Conservation (phyloP, 2,329 filamentous ascomycete species). For the Aspergillus sp. region DNA sequence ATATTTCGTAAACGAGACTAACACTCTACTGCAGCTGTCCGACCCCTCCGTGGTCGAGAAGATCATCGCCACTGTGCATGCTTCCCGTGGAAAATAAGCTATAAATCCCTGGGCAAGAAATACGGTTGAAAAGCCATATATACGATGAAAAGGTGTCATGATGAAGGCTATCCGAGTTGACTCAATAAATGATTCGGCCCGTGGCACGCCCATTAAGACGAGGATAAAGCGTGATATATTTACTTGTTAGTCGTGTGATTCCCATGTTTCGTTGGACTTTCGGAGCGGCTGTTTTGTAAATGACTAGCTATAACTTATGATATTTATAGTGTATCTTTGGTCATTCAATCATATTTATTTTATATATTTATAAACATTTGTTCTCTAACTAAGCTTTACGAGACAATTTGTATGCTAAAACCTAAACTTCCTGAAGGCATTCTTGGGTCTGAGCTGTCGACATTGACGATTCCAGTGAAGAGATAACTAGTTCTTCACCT, state of each 20-base stretch:
- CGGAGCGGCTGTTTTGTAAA: slow-evolving; percentile 14
- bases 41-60: slow-evolving; percentile 86
- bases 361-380: background rate
- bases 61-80: slow-evolving; percentile 80
- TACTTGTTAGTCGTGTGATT: slow-evolving; percentile 16
- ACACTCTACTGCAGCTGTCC: slow-evolving; percentile 62
- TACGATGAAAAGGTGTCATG: slow-evolving; percentile 1
- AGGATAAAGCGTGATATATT: slow-evolving; percentile 1
- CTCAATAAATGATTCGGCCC: background rate
- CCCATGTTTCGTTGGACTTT: slow-evolving; percentile 14
- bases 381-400: background rate
- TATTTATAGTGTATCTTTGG: background rate
- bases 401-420: background rate
- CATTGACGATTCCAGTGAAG: too few relatives aligned
- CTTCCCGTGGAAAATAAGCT: slow-evolving; percentile 41
- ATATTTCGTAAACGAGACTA: background rate
- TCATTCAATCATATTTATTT: background rate
- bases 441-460: too few relatives aligned
- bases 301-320: slow-evolving; percentile 9
- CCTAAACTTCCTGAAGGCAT: background rate
- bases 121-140: slow-evolving; percentile 4
- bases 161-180: background rate
- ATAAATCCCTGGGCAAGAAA: background rate
- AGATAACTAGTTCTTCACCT: too few relatives aligned
- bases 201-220: background rate